Evolutionary conservation across 345 rosid species (phyloP), one percentile per base, ranked within the genome.

Genomic region (Mercurialis annua): DNA sequence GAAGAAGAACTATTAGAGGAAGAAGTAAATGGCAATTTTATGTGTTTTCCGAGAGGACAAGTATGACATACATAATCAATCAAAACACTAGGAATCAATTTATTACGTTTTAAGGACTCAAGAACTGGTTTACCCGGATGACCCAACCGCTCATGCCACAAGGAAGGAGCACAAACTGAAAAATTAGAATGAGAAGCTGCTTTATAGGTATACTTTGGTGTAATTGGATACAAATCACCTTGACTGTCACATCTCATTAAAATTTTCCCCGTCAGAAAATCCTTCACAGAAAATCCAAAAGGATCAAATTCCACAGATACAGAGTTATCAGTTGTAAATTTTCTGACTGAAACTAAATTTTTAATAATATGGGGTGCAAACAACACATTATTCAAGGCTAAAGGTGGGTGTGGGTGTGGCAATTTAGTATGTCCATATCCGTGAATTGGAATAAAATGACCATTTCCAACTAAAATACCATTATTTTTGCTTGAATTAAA

Each of bases 221-320:
- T 9, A 3, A 55, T 29, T 5, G 36, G 59, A 55, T 55, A 55
- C 11, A 55, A 21, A 16, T 55, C 59, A 36, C 27, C 59, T 27
- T 55, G 1, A 55, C 8, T 27, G 18, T 18, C 38, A n/a, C n/a
- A n/a, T n/a, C n/a, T n/a, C n/a, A n/a, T n/a, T n/a, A n/a, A n/a
- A n/a, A n/a, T n/a, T n/a, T 10, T 26, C 36, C 59, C 59, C 20
- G 36, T 55, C 33, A 31, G 27, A 0, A 53, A 4, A 4, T 53
- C 33, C 58, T 53, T 53, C 58, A 53, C 30, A 53, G 58, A 53
- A 18, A 48, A 48, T n/a, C 52, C 52, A 48, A 48, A 14, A 1
- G 52, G 52, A 48, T 48, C 5, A 48, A 48, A 48, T 16, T 48
- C n/a, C 16, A 48, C 6, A 48, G 52, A 10, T 15, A 48, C 52